Conservation (phyloP, 768 basidiomycete genomes). For the Phanerochaete carnosa region DNA sequence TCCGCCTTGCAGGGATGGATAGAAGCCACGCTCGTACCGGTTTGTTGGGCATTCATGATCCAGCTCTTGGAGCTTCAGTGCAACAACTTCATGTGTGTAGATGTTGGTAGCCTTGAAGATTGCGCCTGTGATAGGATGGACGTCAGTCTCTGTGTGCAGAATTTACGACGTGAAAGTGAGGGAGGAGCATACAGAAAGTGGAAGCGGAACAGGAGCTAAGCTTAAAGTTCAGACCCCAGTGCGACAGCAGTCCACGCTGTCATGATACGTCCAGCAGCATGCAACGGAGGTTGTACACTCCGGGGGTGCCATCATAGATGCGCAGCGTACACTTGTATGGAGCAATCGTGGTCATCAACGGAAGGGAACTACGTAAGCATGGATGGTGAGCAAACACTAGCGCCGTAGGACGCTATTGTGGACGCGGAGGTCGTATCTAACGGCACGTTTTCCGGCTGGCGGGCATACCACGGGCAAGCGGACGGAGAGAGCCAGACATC, state of each 20-base stretch:
- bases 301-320: no score
- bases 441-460: neutral
- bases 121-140: conserved; percentile 46
- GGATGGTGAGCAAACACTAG: neutral
- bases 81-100: conserved; percentile 56
- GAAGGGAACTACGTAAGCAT: neutral
- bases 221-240: no score
- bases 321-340: no score
- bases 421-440: neutral
- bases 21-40: conserved; percentile 63
- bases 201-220: no score
- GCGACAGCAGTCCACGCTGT: no score
- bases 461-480: neutral
- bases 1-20: conserved; percentile 68
- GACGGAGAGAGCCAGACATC: neutral
- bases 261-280: no score
- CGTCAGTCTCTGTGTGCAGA: neutral
- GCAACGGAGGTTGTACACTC: no score
- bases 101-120: conserved; percentile 65
- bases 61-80: conserved; percentile 68
- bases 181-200: neutral
- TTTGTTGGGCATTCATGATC: conserved; percentile 79
- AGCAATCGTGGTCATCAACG: no score
- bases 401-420: neutral
- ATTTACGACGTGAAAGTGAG: neutral